Percentiles rank a stretch among this genome's conserved stretches.
Conservation (phyloP, 495 filamentous ascomycete species). For the Thermochaetoides thermophila region DNA sequence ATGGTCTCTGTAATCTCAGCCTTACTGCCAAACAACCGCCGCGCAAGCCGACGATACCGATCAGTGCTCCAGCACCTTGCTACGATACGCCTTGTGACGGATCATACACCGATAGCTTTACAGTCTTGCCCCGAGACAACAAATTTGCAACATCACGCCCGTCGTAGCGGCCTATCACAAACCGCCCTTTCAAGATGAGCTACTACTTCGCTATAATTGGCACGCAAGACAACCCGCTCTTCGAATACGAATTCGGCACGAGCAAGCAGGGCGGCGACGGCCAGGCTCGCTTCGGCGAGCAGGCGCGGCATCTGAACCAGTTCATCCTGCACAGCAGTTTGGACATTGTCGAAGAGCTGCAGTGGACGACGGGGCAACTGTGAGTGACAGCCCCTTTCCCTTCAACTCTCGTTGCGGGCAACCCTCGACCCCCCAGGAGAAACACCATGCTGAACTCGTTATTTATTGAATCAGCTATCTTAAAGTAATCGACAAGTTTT, state of each 20-base stretch:
- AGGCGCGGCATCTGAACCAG: conserved; percentile 86
- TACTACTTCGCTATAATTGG: conserved; percentile 95
- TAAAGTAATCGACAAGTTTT: conserved; percentile 87
- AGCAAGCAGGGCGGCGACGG: conserved; percentile 90
- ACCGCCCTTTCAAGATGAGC: conserved; percentile 45
- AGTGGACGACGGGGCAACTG: conserved; percentile 76
- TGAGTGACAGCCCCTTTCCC: conserved; percentile 22
- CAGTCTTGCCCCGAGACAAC: no score
- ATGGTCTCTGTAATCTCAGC: no score
- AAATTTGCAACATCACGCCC: no score
- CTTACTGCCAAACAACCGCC: no score
- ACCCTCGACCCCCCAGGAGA: neutral
- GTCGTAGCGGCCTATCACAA: no score
- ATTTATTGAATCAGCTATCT: conserved; percentile 54
- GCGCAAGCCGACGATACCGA: no score
- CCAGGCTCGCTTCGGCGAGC: conserved; percentile 67
- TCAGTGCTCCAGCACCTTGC: no score
- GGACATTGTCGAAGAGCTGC: conserved; percentile 88
- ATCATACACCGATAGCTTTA: no score
- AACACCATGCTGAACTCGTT: neutral
- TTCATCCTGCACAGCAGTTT: conserved; percentile 88
- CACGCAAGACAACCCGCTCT: conserved; percentile 85
- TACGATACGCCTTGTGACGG: no score
- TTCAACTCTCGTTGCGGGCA: neutral
- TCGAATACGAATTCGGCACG: conserved; percentile 91